Base-by-base conservation (phyloP, 2,329 filamentous ascomycete genomes). In the Neurospora crassa region DNA sequence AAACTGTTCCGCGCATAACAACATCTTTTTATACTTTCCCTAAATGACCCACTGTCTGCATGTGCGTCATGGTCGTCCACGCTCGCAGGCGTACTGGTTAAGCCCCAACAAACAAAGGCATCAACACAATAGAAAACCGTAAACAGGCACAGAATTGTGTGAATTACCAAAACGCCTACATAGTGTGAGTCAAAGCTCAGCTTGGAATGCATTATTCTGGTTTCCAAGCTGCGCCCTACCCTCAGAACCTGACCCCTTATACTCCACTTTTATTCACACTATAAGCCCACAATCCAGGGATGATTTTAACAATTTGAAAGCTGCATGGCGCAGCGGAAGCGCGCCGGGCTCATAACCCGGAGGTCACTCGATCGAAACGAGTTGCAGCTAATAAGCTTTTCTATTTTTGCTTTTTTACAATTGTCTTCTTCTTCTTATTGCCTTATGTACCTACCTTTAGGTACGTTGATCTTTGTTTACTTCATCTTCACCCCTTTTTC, bases 311-410 rank as follows among this genome's bases (percentile, higher is more conserved):
- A 37, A 67, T 40, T 12, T 6, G 2, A 59, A 67, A 71, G 70
- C 70, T 71, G 68, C 68, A 59, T 71, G 70, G 72, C 72, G 70
- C 70, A 73, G 70, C 68, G 72, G 72, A 73, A 73, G 72, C 70
- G 71, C 71, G 71, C 71, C 71, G 71, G 71, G 71, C 71, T 72
- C 70, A 72, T 72, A 72, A 72, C 72, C 72, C 72, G 72, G 72
- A 73, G 72, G 72, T 71, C 72, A 70, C 70, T 71, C 68, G 72
- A 73, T 73, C 72, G 72, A 73, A 73, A 73, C 72, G 68, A 71
- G 70, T 70, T 63, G 68, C 70, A 71, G 72, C 72, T 71, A 73
- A 20, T 69, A 8, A 53, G 29, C 29, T 10, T 42, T 40, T 29
- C 20, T 68, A 63, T 71, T 70, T 70, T 68, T 71, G 40, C 41